Evolutionary conservation across 106 monocot species (phyloP), one percentile per base, ranked within the genome.

Genomic region (Apostasia ramifera): DNA sequence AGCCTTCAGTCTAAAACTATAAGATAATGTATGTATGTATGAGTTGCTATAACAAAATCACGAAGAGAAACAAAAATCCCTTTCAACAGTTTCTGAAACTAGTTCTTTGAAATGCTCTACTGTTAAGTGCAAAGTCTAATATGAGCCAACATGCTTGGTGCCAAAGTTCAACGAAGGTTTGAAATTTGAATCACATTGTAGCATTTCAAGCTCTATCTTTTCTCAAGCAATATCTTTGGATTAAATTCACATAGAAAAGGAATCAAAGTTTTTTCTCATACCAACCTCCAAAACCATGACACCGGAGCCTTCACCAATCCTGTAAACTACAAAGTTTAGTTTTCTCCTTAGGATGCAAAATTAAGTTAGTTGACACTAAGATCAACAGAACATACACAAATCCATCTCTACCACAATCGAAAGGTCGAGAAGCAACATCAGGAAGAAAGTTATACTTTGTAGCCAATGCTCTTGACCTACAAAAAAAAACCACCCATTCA

Each of bases 391-490:
- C 85, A 50, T 92, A 97, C 92, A 92, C 97, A 79, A 97, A 97
- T 79, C 97, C 97, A 81, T 98, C 92, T 85, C 97, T 90, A 50
- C 79, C 79, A 54, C 85, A 90, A 81, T 92, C 97, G 83, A 98
- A 98, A 55, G 97, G 97, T 15, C 92, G 80, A 68, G 97, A 98
- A 66, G 97, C 84, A 42, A 8, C 70, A 60, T 85, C 72, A 47
- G 97, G 92, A 60, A 70, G 43, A 78, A 55, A 72, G 57, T 98
- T 98, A 72, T 90, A 92, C 68, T 92, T 98, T 15, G 89, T 90
- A 47, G 81, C 41, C 73, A 98, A 80, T 63, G 97, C 97, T 74
- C 92, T 90, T 70, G 83, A 86, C 77, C 95, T 97, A 63, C 55
- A 73, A 86, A 66, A 5, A 56, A 73, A 71, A 55, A 67, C n/a